phyloP scores from a whole-genome alignment of 129 eudicot genomes.

The Helianthus tuberosus region DNA sequence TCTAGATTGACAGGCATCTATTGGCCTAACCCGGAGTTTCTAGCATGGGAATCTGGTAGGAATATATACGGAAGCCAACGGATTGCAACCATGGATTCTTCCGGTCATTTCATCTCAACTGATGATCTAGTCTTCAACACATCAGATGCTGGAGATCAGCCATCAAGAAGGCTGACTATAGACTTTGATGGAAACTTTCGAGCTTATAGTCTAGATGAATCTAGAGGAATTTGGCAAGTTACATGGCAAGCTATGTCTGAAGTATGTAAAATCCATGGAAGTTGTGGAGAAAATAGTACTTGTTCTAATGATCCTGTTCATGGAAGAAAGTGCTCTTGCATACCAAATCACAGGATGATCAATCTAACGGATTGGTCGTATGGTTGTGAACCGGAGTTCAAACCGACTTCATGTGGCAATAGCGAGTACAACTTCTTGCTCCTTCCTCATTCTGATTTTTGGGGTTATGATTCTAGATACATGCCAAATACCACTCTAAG shows the following conservation, averaged over 20 bases:
- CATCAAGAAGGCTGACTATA: slow-evolving; percentile 35
- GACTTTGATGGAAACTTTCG: slow-evolving; percentile 44
- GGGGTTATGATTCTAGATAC: slow-evolving; percentile 13
- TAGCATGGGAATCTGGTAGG: slow-evolving; percentile 9
- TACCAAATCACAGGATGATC: slow-evolving; percentile 34
- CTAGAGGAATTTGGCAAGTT: slow-evolving; percentile 25
- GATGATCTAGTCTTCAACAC: slow-evolving; percentile 29
- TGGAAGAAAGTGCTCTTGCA: slow-evolving; percentile 40
- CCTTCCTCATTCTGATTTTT: slow-evolving; percentile 4
- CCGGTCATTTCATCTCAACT: slow-evolving; percentile 38
- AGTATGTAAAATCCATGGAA: slow-evolving; percentile 34
- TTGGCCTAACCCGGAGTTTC: background rate
- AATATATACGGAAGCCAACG: background rate
- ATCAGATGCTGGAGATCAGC: slow-evolving; percentile 36
- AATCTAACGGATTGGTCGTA: slow-evolving; percentile 28
- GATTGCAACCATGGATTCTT: slow-evolving; percentile 24
- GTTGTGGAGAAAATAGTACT: slow-evolving; percentile 37
- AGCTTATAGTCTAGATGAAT: slow-evolving; percentile 36
- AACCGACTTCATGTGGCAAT: slow-evolving; percentile 17
- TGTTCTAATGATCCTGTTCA: slow-evolving; percentile 18
- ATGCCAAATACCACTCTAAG: slow-evolving; percentile 16
- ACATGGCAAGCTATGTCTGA: slow-evolving; percentile 40
- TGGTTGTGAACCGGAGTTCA: slow-evolving; percentile 40
- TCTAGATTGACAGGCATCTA: background rate
- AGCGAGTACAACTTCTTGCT: slow-evolving; percentile 5